These are phyloP conservation scores for Filobasidium floriforme DNA, from an alignment of 768 basidiomycete species.

Conservation along the genomic window DNA sequence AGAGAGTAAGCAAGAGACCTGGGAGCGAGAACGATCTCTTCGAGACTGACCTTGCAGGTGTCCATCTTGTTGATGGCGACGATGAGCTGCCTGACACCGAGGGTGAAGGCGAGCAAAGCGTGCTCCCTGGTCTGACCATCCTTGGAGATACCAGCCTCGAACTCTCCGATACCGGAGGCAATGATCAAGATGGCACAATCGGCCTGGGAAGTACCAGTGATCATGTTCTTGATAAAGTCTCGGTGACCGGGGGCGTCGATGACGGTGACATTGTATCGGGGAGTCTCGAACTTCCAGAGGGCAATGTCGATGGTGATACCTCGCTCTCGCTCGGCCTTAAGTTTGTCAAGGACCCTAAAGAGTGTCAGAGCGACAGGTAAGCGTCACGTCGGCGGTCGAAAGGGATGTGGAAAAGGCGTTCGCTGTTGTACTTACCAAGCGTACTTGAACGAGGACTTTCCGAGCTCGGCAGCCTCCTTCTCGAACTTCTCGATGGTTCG, in stretches of 20 bases:
- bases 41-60: conserved; percentile 77
- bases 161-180: conserved; percentile 97
- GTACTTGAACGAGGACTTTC: conserved; percentile 98
- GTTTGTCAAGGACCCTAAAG: conserved; percentile 81
- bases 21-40: neutral
- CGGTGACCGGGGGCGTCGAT: conserved; percentile 95
- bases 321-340: conserved; percentile 99
- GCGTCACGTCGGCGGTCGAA: neutral
- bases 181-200: conserved; percentile 99
- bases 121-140: conserved; percentile 99
- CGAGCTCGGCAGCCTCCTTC: conserved; percentile 99
- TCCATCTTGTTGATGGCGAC: conserved; percentile 97
- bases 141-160: conserved; percentile 99
- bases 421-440: conserved; percentile 51
- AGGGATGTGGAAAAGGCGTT: neutral
- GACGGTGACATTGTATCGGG: conserved; percentile 81
- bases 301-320: conserved; percentile 99
- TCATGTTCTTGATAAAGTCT: conserved; percentile 99
- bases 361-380: conserved; percentile 54
- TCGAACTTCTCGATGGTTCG: conserved; percentile 73
- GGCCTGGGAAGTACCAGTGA: conserved; percentile 99
- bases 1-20: neutral
- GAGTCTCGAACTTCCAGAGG: conserved; percentile 99
- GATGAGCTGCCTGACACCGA: conserved; percentile 99
- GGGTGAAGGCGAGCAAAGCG: conserved; percentile 98